Conservation (phyloP, 306 rosid species). For the Citrullus amarus region DNA sequence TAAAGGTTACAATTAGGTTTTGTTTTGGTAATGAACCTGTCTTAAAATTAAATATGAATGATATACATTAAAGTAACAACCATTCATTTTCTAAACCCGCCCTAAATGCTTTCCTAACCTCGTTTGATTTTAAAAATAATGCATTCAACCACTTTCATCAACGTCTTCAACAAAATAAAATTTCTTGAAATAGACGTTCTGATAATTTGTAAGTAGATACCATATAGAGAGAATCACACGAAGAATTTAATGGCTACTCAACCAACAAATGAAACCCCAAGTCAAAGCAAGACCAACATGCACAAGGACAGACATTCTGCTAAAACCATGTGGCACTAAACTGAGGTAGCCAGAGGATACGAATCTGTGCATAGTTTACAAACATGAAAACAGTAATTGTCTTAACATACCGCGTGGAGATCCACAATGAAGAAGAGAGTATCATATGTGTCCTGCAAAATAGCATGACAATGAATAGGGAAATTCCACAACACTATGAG, state of each 20-base stretch:
- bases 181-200: neutral
- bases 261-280: neutral
- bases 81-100: neutral
- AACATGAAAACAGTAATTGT: neutral
- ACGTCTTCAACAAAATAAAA: neutral
- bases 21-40: neutral
- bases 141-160: neutral
- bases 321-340: neutral
- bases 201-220: neutral
- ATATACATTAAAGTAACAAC: neutral
- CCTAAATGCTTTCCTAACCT: neutral
- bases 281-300: neutral
- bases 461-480: slow-evolving; percentile 5
- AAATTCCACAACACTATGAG: neutral
- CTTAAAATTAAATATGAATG: neutral
- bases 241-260: neutral
- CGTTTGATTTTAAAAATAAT: neutral
- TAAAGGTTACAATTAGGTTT: neutral
- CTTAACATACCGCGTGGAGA: slow-evolving; percentile 74
- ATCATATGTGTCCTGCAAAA: slow-evolving; percentile 60
- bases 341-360: neutral
- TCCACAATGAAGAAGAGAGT: slow-evolving; percentile 92
- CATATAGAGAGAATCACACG: neutral
- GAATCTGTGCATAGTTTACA: neutral
- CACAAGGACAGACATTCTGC: neutral